Base-by-base conservation (phyloP, 306 rosid genomes). In the Ochetophila trinervis region DNA sequence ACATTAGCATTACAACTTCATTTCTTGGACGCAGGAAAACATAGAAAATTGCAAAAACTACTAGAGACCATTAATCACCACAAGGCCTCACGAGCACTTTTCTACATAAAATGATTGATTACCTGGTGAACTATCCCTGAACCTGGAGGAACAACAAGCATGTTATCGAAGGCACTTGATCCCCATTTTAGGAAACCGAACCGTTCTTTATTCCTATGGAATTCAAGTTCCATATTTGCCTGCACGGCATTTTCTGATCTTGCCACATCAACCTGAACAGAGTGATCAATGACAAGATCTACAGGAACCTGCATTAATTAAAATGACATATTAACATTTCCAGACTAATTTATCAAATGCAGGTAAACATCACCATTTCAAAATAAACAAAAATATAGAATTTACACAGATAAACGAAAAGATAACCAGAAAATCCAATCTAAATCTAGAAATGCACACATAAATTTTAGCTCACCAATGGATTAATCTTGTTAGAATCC, bases 81-180 rank as follows among this genome's bases (percentile, higher is more conserved):
- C 35, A 58, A 66, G 40, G 60, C 48, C 27, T 48, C 11, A 44
- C 52, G 48, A 14, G 37, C 18, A 50, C 23, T 20, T 23, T 53
- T 53, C 20, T 36, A 54, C 65, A 5, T 7, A 71, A 47, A 42
- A 57, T 58, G 70, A 18, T 63, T 47, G 75, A 74, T 71, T 68
- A 91, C 98, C 98, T 89, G 98, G 75, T 91, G 98, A 59, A 91
- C 98, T 23, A 91, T 91, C 65, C 97, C 97, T 47, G 97, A 91
- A 52, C 96, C 97, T 47, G 96, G 97, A 66, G 97, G 98, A 69
- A 91, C 98, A 47, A 91, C 96, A 0, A 91, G 96, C 96, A 91
- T 88, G 81, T 91, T 91, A 57, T 87, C 71, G 76, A 91, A 91
- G 6, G 95, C 95, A 76, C 76, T 87, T 22, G 97, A 88, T 63